These are phyloP conservation scores for Cryptosporidium felis DNA, from an alignment of 169 alveolate species.

Conservation along the genomic window DNA sequence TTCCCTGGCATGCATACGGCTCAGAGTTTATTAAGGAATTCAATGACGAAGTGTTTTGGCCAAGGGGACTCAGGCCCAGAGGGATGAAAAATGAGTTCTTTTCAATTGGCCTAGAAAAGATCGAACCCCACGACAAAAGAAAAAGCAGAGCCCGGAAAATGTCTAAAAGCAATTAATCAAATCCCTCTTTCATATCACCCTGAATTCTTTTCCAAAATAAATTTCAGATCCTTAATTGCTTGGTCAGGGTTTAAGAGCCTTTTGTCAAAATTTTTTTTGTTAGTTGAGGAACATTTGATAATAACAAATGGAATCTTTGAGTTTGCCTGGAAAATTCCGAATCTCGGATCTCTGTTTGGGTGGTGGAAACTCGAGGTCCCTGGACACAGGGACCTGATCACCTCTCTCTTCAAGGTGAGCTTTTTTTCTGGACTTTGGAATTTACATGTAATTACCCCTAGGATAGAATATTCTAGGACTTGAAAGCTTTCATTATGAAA, in stretches of 20 bases:
- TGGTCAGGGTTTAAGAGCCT: slow-evolving; percentile 22
- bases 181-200: neutral
- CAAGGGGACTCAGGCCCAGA: no score
- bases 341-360: neutral
- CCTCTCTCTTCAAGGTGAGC: neutral
- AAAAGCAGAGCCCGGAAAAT: no score
- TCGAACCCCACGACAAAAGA: no score
- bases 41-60: no score
- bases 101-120: no score
- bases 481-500: neutral
- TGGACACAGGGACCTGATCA: slow-evolving; percentile 31
- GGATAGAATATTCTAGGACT: slow-evolving; percentile 4
- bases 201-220: no score
- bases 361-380: slow-evolving; percentile 15
- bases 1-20: no score
- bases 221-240: neutral
- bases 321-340: neutral
- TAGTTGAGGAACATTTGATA: neutral
- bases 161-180: neutral
- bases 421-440: neutral
- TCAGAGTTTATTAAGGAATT: no score
- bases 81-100: no score
- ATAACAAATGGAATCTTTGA: neutral
- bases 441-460: slow-evolving; percentile 26
- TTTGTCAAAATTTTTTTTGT: neutral